Base-by-base conservation (phyloP, 257 asterid species). In the Solanum medicagineum region DNA sequence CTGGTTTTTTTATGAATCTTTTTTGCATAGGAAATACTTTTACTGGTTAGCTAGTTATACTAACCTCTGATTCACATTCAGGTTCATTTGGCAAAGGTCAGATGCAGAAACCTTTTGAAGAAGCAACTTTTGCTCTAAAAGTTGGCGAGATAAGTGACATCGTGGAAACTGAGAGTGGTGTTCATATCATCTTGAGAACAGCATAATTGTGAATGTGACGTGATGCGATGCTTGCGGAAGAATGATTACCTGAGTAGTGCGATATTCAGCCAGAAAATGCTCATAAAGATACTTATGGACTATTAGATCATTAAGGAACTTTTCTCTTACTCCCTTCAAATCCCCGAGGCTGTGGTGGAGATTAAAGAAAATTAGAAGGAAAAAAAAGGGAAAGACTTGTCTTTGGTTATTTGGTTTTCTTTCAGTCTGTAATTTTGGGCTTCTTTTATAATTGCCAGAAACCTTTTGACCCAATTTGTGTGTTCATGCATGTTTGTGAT, bases 31-130 rank as follows among this genome's bases (percentile, higher is more conserved):
- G 51, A 20, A n/a, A 51, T 74, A 70, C 26, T 84, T 45, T 84
- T 69, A n/a, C 66, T 79, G 60, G 71, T 81, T 45, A 5, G 62
- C 24, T 49, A 77, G 47, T 51, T 51, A 51, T 51, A 77, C 83
- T 49, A 51, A 59, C 15, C 24, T 10, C 53, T 51, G 60, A 26
- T 59, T 81, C 51, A 8, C n/a, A 40, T 86, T 89, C 94, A 94
- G 98, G 98, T 68, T 17, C 95, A 26, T 93, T 95, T 86, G 95
- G 95, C 70, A 92, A 84, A 91, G 97, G 97, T 75, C 94, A 94
- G 92, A 95, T 95, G 98, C 98, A 95, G 94, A 95, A 93, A 90
- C 96, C 98, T 68, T 95, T 95, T 85, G 98, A 95, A 87, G 94
- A 91, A 83, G 93, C 93, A 69, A 87, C 98, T 6, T 92, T 87